Base-by-base conservation (phyloP, 176 grass and related monocot genomes). In the Avena sativa region DNA sequence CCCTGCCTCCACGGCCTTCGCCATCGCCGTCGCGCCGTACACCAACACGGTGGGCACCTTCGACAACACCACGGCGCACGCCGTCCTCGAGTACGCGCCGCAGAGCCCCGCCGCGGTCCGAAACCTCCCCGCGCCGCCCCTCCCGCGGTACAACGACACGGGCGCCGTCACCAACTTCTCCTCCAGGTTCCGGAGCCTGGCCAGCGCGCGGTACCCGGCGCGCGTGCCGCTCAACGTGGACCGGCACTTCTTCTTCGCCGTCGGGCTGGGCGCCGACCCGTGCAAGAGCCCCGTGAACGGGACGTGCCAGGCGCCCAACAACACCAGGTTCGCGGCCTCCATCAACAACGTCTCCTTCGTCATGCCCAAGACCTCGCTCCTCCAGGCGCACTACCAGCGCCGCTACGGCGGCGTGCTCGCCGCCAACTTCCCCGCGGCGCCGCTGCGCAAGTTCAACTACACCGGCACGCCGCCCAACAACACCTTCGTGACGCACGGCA, bases 1-100 rank as follows among this genome's bases (percentile, higher is more conserved):
- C 8, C 84, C 87, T 0, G 21, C 81, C 3, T 16, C 76, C 23
- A 43, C 87, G 11, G 84, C 72, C 49, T 98, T 88, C 78, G 61
- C 89, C 83, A 93, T 98, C 66, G 82, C 83, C 69, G 84, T 83
- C 69, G 65, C 80, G 71, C 93, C 93, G 0, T 97, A 93, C 85
- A 89, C 73, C 59, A 90, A 87, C 62, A 89, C 83, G 0, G 13
- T 82, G 1, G 95, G 87, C 79, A 92, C 95, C 19, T 95, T 93
- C 87, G 95, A 98, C 91, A 98, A 98, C 88, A 87, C 93, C 68
- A 95, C 95, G 4, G 93, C 91, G 16, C 82, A 44, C 38, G 93
- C 87, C 86, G 61, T 89, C 9, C 86, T 98, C 65, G 89, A 93
- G 89, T 98, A 98, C 40, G 25, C 78, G 0, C 78, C 80, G 30